phyloP scores from a whole-genome alignment of 1,139 yeast species.

The Ogataea hybrid region DNA sequence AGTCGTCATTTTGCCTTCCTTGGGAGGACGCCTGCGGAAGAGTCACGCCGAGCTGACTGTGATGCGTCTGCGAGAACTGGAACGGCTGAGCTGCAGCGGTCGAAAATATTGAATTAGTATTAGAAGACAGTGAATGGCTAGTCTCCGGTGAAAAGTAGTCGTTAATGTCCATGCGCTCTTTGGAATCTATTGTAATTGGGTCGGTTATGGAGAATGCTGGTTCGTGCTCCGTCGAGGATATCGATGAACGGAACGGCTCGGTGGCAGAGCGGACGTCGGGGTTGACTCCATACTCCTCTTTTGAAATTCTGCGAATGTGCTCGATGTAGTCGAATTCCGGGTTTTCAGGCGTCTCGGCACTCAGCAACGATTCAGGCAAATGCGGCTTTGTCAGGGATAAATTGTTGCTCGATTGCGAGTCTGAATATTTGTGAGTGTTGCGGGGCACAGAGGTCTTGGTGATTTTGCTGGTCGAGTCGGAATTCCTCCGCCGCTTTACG shows the following conservation, averaged over 20 bases:
- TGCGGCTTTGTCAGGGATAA: constrained; percentile 22
- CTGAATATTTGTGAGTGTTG: neutral
- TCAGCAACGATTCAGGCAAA: constrained; percentile 17
- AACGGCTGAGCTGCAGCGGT: constrained; percentile 13
- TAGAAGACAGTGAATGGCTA: constrained; percentile 30
- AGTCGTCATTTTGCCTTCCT: constrained; percentile 20
- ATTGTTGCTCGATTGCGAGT: constrained; percentile 10
- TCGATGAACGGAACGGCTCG: constrained; percentile 12
- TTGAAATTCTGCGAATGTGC: constrained; percentile 34
- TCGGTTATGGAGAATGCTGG: constrained; percentile 18
- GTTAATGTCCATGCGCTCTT: constrained; percentile 15
- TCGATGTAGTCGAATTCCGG: constrained; percentile 35
- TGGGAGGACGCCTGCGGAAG: constrained; percentile 9
- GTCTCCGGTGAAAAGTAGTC: constrained; percentile 29
- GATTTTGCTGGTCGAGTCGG: constrained; percentile 1
- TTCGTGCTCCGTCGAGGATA: constrained; percentile 17
- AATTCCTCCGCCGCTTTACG: constrained; percentile 20
- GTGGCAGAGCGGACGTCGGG: constrained; percentile 16
- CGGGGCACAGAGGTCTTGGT: constrained; percentile 4
- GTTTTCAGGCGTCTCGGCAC: constrained; percentile 17
- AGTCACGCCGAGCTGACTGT: neutral
- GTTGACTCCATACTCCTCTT: constrained; percentile 31
- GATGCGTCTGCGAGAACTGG: constrained; percentile 4
- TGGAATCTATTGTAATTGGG: constrained; percentile 21
- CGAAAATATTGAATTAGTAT: constrained; percentile 29